Conservation (phyloP, 2,329 filamentous ascomycete species). For the Metarhizium sp. region DNA sequence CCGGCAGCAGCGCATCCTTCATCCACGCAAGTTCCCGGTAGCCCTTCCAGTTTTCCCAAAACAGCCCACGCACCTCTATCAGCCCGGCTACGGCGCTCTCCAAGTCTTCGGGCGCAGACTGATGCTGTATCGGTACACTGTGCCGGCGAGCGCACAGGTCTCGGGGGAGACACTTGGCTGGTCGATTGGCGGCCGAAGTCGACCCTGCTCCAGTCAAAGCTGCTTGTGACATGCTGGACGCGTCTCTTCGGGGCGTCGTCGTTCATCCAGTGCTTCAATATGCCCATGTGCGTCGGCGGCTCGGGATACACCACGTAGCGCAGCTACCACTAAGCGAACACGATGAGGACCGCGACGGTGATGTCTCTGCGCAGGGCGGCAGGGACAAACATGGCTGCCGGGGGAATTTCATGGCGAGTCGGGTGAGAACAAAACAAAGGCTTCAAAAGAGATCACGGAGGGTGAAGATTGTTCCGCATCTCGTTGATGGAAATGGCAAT, state of each 20-base stretch:
- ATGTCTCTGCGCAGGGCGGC: not conserved
- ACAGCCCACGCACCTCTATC: slow-evolving; percentile 22
- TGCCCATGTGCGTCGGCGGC: not conserved
- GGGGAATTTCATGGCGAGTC: no score
- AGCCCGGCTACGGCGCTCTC: not conserved
- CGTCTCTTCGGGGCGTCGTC: not conserved
- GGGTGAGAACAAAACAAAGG: no score
- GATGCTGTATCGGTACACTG: not conserved
- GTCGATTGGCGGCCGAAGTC: not conserved
- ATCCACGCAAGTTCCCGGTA: slow-evolving; percentile 52
- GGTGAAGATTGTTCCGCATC: no score
- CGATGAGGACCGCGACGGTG: not conserved
- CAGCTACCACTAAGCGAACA: not conserved
- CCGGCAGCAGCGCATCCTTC: slow-evolving; percentile 53
- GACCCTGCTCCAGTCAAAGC: not conserved
- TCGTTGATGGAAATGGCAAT: no score
- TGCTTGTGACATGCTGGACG: not conserved
- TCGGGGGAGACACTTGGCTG: not conserved
- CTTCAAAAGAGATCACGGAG: no score
- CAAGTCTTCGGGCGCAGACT: not conserved
- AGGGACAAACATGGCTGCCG: not conserved
- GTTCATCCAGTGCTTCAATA: not conserved
- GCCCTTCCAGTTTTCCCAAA: slow-evolving; percentile 29
- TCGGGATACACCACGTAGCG: not conserved
- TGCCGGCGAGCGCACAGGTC: not conserved